A percentile compares a stretch with the other conserved stretches of the same genome.
Conservation (phyloP, 2,329 filamentous ascomycete species). For the Aspergillaceae sp. region DNA sequence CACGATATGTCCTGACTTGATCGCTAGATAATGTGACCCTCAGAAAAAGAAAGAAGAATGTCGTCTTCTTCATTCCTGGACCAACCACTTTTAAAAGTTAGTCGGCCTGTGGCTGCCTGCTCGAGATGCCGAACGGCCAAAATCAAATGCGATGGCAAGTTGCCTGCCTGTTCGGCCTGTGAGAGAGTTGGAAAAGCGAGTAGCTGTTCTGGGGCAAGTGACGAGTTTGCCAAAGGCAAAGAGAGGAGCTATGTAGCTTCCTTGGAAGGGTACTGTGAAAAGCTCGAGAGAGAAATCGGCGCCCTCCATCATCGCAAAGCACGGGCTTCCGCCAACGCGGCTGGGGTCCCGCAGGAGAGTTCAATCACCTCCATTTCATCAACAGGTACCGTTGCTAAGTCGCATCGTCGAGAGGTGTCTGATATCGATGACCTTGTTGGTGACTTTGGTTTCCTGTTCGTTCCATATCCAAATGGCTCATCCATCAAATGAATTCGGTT, state of each 20-base stretch:
- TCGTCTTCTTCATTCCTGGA: constrained; percentile 30
- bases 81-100: constrained; percentile 48
- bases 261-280: constrained; percentile 83
- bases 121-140: constrained; percentile 82
- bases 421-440: constrained; percentile 89
- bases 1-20: not conserved
- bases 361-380: constrained; percentile 29
- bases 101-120: constrained; percentile 69
- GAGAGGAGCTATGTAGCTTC: constrained; percentile 95
- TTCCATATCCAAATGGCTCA: constrained; percentile 5
- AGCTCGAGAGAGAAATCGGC: constrained; percentile 66
- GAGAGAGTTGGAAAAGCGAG: constrained; percentile 79
- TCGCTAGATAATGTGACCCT: constrained; percentile 14
- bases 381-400: constrained; percentile 22
- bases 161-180: constrained; percentile 90
- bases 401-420: constrained; percentile 59
- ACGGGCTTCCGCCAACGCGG: constrained; percentile 16
- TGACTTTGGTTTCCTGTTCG: constrained; percentile 83
- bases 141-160: constrained; percentile 95
- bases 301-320: constrained; percentile 32
- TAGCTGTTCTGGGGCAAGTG: constrained; percentile 88
- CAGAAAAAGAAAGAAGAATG: constrained; percentile 15
- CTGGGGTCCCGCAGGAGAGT: constrained; percentile 22
- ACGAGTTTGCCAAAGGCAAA: constrained; percentile 91
- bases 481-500: not conserved